Evolutionary conservation across 345 rosid species (phyloP), one percentile per base, ranked within the genome.

Genomic region (Eucalyptus sideroxylon): DNA sequence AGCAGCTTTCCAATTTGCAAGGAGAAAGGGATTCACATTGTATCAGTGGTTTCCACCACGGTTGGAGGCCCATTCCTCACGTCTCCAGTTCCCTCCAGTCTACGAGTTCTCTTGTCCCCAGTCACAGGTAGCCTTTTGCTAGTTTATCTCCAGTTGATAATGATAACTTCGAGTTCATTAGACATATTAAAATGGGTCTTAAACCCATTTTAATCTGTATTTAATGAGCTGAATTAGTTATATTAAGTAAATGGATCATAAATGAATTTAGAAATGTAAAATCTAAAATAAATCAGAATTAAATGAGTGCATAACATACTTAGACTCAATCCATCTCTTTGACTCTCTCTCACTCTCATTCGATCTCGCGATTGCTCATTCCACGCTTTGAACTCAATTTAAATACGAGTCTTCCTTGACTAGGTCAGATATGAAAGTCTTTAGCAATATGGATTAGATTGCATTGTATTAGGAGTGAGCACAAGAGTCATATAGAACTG

Each of bases 11-110:
- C 89, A 89, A 86, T 96, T 91, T 92, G 97, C 97, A 24, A 92
- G 89, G 95, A 93, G 86, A 96, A 89, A 37, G 94, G 93, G 31
- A 90, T 98, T 50, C 94, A 94, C 89, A 93, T 98, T 87, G 94
- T 96, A 87, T 95, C 99, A 16, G 95, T 94, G 49, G 93, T 96
- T 88, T 92, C 98, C 86, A 88, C 97, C 27, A 97, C 98, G 16
- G 95, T 96, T 72, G 97, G 94, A 3, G 98, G 99, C 82, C 95
- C 97, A 49, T 96, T 95, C 89, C 93, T 96, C 67, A 94, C 97
- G 72, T 86, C 94, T 34, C 87, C 16, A 59, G 92, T 95, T 89
- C 99, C 99, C 51, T 93, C 99, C 88, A 95, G 98, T 89, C 89
- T 96, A 90, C 98, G 91, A 86, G 95, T 96, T 87, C 96, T 97